A percentile compares a stretch with the other conserved stretches of the same genome.
These are phyloP conservation scores for Escovopsis weberi DNA, from an alignment of 2,329 filamentous ascomycete species.

Conservation along the genomic window DNA sequence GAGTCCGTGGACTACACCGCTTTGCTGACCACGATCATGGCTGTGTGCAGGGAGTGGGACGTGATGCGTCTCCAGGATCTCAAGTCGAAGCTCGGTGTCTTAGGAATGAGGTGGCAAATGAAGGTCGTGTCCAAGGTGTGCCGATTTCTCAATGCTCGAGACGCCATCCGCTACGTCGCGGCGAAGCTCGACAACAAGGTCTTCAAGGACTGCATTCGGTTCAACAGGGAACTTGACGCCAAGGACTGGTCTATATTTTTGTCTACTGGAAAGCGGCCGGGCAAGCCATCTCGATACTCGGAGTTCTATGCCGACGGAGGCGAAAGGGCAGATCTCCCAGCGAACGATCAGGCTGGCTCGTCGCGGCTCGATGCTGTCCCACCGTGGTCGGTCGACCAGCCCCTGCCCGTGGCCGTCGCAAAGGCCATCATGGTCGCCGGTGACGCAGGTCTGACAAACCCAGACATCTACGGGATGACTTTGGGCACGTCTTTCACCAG, in stretches of 20 bases:
- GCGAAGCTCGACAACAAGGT: conserved; percentile 38
- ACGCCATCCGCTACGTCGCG: conserved; percentile 41
- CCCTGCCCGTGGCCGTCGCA: conserved; percentile 17
- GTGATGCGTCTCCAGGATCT: conserved; percentile 45
- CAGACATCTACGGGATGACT: conserved; percentile 22
- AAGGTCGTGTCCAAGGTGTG: conserved; percentile 43
- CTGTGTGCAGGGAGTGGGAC: conserved; percentile 41
- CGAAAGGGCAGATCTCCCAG: conserved; percentile 11
- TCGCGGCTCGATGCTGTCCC: conserved; percentile 13
- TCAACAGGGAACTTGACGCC: conserved; percentile 37
- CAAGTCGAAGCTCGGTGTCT: conserved; percentile 41
- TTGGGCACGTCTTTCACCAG: conserved; percentile 22
- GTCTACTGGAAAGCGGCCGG: conserved; percentile 29
- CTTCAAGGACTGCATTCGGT: conserved; percentile 49
- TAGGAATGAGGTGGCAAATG: conserved; percentile 43
- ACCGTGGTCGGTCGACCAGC: conserved; percentile 21
- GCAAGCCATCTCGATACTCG: conserved; percentile 13
- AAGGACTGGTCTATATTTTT: conserved; percentile 43
- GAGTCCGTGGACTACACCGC: conserved; percentile 43
- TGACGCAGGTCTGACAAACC: conserved; percentile 20
- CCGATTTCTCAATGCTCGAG: conserved; percentile 40
- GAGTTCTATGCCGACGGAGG: conserved; percentile 11
- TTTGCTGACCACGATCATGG: conserved; percentile 41
- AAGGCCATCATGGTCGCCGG: conserved; percentile 16
- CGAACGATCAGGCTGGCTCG: conserved; percentile 11